Percentiles rank a stretch among this genome's conserved stretches.
Evolutionary conservation across 1,139 yeast genomes (phyloP).

Genomic region (Debaryomycetaceae sp.): DNA sequence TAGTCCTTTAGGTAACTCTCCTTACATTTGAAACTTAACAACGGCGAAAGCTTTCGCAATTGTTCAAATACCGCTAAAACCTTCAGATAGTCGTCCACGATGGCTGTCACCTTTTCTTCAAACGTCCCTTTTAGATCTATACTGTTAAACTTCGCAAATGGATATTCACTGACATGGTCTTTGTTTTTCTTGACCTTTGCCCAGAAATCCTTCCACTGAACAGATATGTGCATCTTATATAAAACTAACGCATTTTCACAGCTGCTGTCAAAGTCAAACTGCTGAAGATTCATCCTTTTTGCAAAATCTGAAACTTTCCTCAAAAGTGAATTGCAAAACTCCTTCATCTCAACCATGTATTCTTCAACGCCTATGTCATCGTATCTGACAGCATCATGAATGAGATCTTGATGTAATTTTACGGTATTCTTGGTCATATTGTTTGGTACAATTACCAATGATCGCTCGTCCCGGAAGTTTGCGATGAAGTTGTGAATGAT

Average conservation of each 20-base stretch:
- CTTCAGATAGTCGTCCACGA: constrained; percentile 4
- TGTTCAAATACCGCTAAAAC: constrained; percentile 22
- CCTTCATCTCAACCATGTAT: neutral
- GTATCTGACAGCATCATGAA: neutral
- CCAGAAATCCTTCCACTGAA: constrained; percentile 26
- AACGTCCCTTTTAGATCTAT: constrained; percentile 3
- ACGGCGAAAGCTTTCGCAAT: constrained; percentile 26
- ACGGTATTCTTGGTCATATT: constrained; percentile 1
- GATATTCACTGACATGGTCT: constrained; percentile 14
- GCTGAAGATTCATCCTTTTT: constrained; percentile 25
- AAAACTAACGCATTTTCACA: constrained; percentile 40
- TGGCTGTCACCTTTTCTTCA: constrained; percentile 8
- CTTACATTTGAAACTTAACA: constrained; percentile 19
- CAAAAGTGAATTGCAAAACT: constrained; percentile 13
- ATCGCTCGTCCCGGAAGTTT: constrained; percentile 26
- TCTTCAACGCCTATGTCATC: neutral
- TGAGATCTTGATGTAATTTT: neutral
- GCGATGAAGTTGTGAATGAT: constrained; percentile 13
- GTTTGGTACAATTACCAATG: constrained; percentile 29
- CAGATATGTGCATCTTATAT: constrained; percentile 24
- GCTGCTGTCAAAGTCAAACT: constrained; percentile 37
- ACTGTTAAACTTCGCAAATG: constrained; percentile 18
- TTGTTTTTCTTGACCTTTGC: constrained; percentile 6
- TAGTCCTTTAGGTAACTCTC: constrained; percentile 9
- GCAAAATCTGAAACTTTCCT: constrained; percentile 30